Base-by-base conservation (phyloP, 495 filamentous ascomycete species). In the Xylaria sp. region DNA sequence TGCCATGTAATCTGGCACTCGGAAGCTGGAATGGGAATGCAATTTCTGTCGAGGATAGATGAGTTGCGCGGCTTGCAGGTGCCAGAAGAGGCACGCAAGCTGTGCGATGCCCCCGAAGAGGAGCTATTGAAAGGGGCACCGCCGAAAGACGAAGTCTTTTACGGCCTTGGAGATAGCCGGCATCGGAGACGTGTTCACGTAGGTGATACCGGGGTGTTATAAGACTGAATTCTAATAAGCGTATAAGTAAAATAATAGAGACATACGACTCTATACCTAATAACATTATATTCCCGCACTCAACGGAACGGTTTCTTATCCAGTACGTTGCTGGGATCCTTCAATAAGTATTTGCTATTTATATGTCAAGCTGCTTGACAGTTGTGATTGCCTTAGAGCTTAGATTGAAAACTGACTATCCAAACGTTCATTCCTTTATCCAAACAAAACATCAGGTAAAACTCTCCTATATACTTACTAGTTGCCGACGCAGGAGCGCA, bases 1-100 rank as follows among this genome's bases (percentile, higher is more conserved):
- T 88, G 85, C 72, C 87, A 89, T 72, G 84, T 87, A 37, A 77
- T 81, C 8, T 90, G 88, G 89, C 89, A 91, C 78, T 76, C 80
- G 8, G 87, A 89, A 69, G 85, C 86, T 19, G 88, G 88, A 0
- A 81, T 90, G 80, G 64, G 85, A 48, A 88, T 90, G 89, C 87
- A 89, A 76, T 86, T 90, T 71, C 61, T 88, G 71, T 80, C 81
- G n/a, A 76, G 80, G 35, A 67, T 79, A 24, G 86, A 88, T 61
- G 74, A 77, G 61, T 75, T 88, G 61, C 79, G 72, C 37, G 50
- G 37, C 12, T 84, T 85, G 83, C 35, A 75, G 58, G 68, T 88
- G 17, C 86, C 87, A 5, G 76, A 76, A 59, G 82, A 82, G 48
- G 80, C 85, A 35, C 76, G 73, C 58, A 74, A 73, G 31, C 67